Base-by-base conservation (phyloP, 2,329 filamentous ascomycete species). In the Dactylonectria macrodidyma region DNA sequence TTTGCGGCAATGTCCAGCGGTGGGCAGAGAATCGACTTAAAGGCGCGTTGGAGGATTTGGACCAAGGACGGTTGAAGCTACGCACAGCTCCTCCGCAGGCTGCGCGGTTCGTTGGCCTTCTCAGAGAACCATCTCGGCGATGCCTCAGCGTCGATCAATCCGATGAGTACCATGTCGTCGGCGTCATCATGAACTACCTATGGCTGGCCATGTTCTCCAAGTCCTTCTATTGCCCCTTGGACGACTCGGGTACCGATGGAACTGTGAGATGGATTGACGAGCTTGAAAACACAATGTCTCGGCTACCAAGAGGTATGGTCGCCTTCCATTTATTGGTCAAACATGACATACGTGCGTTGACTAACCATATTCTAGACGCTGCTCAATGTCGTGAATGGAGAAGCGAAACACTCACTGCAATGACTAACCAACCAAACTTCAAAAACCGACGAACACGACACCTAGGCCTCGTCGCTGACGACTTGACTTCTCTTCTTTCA, bases 151-250 rank as follows among this genome's bases (percentile, higher is more conserved):
- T 77, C 24, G 73, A 75, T 19, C 71, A 78, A 58, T 75, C 79
- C 22, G 80, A 82, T 44, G 79, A 80, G 63, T 79, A 80, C 59
- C 80, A 81, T 54, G 75, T 81, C 54, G 77, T 78, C 41, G 78
- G 76, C 10, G 71, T 76, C 44, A 80, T 82, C 59, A 81, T 81
- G 80, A 79, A 81, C 67, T 81, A 81, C 64, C 72, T 82, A 10
- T 79, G 79, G 72, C 66, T 80, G 33, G 78, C 73, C 2, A 65
- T 82, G 33, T 82, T 81, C 59, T 72, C 78, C 24, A 81, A 78
- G 60, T 77, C 79, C 0, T 82, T 82, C 62, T 82, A 82, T 70
- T 78, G 78, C 58, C 80, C 80, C 9, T 66, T 82, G 47, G 79
- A 80, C 59, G 78, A 80, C 47, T 70, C 70, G 1, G 73, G 76